Percentiles rank a stretch among this genome's conserved stretches.
Evolutionary conservation across 2,329 filamentous ascomycete species (phyloP).

Genomic region (Aurifilum marmelostoma): DNA sequence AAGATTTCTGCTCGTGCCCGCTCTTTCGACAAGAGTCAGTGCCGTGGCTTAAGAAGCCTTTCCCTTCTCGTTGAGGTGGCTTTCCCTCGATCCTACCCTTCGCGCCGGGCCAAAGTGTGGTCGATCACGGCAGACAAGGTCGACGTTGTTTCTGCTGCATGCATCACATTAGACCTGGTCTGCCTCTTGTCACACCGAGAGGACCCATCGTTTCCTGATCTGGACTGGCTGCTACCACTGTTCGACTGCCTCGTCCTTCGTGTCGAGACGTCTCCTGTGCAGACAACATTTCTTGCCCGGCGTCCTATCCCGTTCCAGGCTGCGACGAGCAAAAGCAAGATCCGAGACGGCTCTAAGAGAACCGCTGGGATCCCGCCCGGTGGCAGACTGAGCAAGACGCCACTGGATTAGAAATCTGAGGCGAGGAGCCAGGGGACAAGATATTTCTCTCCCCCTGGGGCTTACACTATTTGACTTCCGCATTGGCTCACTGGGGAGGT

Average conservation of each 20-base stretch:
- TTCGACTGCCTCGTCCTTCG: constrained; percentile 3
- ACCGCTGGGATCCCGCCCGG: neutral
- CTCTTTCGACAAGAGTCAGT: constrained; percentile 1
- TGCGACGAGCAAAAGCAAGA: neutral
- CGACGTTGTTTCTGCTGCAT: constrained; percentile 7
- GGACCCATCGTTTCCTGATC: constrained; percentile 1
- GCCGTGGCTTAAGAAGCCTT: constrained; percentile 8
- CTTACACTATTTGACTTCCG: constrained; percentile 4
- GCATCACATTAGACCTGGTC: constrained; percentile 4
- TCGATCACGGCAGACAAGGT: neutral
- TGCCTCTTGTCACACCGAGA: neutral
- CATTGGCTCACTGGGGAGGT: constrained; percentile 15
- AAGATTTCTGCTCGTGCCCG: neutral
- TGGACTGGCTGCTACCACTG: neutral
- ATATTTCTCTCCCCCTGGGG: neutral
- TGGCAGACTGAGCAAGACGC: neutral
- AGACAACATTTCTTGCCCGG: neutral
- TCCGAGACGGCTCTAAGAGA: neutral
- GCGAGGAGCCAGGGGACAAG: constrained; percentile 1
- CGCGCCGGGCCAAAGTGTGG: neutral
- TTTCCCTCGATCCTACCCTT: constrained; percentile 7
- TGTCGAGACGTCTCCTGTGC: neutral
- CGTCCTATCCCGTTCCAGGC: neutral
- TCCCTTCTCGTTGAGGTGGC: neutral
- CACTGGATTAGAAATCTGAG: constrained; percentile 4